Base-by-base conservation (phyloP, 108 stramenopile genomes). In the Ochromonas danica region DNA sequence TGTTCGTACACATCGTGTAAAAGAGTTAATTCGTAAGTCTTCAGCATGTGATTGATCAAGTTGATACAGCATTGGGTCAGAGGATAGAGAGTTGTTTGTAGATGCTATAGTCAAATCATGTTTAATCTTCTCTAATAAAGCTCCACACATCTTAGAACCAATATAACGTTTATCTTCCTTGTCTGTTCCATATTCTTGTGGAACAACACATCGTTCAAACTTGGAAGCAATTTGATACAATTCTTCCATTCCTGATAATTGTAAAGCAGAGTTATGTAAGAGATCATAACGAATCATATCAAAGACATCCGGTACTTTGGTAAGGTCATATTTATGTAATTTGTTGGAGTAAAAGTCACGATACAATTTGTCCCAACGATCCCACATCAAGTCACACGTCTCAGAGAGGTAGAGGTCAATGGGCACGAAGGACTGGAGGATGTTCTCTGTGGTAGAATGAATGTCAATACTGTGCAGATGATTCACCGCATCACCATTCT, bases 181-280 rank as follows among this genome's bases (percentile, higher is more conserved):
- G 0, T 80, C 70, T 0, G 1, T 45, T 25, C 79, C 67, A 3
- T 80, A 67, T 67, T 80, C 79, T 62, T 97, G 97, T 17, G 98
- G 98, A 17, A 97, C 94, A 40, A 97, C 93, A 42, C 90, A 90
- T 81, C 95, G 94, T 3, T 96, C 96, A 88, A 99, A 94, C 3
- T 80, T 45, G 79, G 94, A 92, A 31, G 96, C 94, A 38, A 94
- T 80, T 39, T 90, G 81, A 81, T 94, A 96, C 17, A 99, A 83
- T 81, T 92, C 90, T 43, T 90, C 88, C 42, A 96, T 79, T 14
- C 91, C 93, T 6, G 81, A 87, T 38, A 95, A 79, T 35, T 89
- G 89, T 17, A 99, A 81, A 83, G 94, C 93, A 14, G 90, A 91
- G 81, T 97, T 97, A 81, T 97, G 96, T 31, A 97, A 81, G 83